Evolutionary conservation across 208 protist genomes (phyloP), one percentile per base, ranked within the genome.

Genomic region (Spongospora subterranea): DNA sequence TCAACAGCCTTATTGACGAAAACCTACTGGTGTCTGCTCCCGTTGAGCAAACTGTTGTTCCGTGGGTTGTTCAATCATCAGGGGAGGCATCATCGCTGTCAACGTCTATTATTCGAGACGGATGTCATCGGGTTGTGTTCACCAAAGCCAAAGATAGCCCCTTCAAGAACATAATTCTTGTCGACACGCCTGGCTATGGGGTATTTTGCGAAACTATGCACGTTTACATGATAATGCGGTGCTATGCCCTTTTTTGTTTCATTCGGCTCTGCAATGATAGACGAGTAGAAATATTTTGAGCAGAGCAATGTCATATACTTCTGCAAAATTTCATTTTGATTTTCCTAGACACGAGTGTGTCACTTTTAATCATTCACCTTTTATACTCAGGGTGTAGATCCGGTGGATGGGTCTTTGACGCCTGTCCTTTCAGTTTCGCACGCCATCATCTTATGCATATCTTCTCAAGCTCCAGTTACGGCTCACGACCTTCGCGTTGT

Each of bases 101-200:
- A n/a, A n/a, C n/a, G n/a, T n/a, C n/a, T n/a, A 65, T n/a, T n/a
- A 6, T 82, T 20, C 40, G 13, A n/a, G 17, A 82, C 17, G 17
- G n/a, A 35, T 35, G 6, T 13, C 71, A 6, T 6, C 6, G 35
- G 17, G n/a, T 82, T 20, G 71, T 82, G 17, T 82, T 35, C 35
- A 35, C n/a, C n/a, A 82, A 35, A 20, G 71, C 71, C 35, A n/a
- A 6, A 20, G 13, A 24, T 29, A 82, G 6, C 17, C 35, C 71
- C 6, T 82, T 39, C 71, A 13, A 35, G n/a, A 82, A 43, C 71
- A 35, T 82, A 13, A n/a, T 82, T 6, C 71, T 82, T 6, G 71
- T 82, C 6, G 71, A 82, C n/a, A 82, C 71, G 71, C 71, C 71
- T n/a, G 71, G 71, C 6, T 82, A 82, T n/a, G 71, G 71, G 6